Percentiles rank a stretch among this genome's conserved stretches.
Conservation (phyloP, 495 filamentous ascomycete species). For the Aspergillus homomorphus region DNA sequence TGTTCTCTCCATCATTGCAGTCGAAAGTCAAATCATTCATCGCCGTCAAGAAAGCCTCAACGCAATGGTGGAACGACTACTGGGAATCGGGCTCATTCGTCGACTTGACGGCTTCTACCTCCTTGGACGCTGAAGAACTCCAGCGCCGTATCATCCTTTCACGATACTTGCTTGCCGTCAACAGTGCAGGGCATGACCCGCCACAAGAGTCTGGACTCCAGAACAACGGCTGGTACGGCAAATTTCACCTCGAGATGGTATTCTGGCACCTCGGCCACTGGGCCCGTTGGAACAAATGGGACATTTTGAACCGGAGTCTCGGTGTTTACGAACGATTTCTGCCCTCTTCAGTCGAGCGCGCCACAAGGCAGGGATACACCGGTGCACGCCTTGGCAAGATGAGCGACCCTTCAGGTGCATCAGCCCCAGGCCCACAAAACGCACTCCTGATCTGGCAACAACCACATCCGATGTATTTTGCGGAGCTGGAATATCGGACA, state of each 20-base stretch:
- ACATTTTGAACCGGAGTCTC: slow-evolving; percentile 42
- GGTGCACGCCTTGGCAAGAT: slow-evolving; percentile 59
- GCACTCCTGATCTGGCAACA: slow-evolving; percentile 23
- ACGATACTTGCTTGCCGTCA: slow-evolving; percentile 17
- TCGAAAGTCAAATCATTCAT: neutral
- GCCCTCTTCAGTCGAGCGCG: slow-evolving; percentile 42
- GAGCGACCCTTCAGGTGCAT: slow-evolving; percentile 54
- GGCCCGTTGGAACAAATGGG: slow-evolving; percentile 49
- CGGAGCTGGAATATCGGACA: slow-evolving; percentile 14
- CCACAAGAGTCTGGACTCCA: slow-evolving; percentile 19
- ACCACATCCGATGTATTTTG: slow-evolving; percentile 21
- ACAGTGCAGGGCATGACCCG: slow-evolving; percentile 17
- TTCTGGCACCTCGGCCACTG: slow-evolving; percentile 54
- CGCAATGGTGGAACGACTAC: slow-evolving; percentile 8
- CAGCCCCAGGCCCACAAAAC: slow-evolving; percentile 44
- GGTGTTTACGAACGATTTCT: slow-evolving; percentile 48
- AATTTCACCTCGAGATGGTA: slow-evolving; percentile 47
- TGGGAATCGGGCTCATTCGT: slow-evolving; percentile 15
- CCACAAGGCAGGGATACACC: slow-evolving; percentile 45
- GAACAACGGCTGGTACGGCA: slow-evolving; percentile 25
- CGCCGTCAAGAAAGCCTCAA: neutral
- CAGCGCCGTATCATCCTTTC: slow-evolving; percentile 18
- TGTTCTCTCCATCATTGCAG: neutral
- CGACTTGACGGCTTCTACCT: slow-evolving; percentile 2
- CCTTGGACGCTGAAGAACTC: slow-evolving; percentile 4